These are phyloP conservation scores for Endothia cerciana DNA, from an alignment of 2,329 filamentous ascomycete genomes.

Conservation along the genomic window DNA sequence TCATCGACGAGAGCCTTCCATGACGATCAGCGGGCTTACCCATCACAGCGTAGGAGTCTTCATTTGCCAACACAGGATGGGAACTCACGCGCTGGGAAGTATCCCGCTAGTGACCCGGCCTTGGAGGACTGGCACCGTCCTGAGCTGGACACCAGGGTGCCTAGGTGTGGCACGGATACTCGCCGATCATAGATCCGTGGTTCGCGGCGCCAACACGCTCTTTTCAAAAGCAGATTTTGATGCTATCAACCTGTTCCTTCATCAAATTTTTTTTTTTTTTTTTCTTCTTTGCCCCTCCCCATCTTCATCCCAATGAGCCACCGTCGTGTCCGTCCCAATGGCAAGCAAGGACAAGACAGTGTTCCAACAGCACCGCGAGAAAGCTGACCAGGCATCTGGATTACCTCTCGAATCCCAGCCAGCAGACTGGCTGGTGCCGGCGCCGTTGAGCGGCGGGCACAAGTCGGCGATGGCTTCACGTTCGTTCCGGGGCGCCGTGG, in stretches of 20 bases:
- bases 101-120: too few relatives aligned
- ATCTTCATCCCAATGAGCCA: neutral
- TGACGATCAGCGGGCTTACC: neutral
- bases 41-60: neutral
- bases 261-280: neutral
- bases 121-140: neutral
- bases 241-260: neutral
- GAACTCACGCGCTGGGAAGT: neutral
- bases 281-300: neutral
- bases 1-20: neutral
- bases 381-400: neutral
- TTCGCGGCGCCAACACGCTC: neutral
- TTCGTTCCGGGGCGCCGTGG: neutral
- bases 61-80: neutral
- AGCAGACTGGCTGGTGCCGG: neutral
- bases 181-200: neutral
- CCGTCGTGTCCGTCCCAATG: neutral
- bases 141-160: neutral
- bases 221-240: neutral
- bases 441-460: neutral
- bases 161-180: neutral
- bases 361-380: neutral
- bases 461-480: neutral
- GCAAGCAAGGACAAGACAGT: neutral
- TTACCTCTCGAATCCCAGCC: neutral